These are phyloP conservation scores for Mallotus japonicus DNA, from an alignment of 441 rosid species.

Conservation along the genomic window DNA sequence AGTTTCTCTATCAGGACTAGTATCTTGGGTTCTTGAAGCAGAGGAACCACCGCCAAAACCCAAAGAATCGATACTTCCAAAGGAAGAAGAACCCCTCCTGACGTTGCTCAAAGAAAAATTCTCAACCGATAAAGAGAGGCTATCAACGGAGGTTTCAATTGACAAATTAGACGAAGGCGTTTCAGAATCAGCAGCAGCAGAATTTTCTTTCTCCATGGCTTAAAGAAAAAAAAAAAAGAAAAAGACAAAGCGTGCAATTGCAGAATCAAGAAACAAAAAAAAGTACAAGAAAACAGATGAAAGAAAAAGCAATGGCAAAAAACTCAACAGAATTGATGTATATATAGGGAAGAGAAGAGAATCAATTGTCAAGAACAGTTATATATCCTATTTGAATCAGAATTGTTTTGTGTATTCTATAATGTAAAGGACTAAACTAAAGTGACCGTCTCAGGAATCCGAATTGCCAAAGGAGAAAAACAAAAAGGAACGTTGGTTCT, in stretches of 20 bases:
- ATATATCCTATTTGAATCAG: not conserved
- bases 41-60: not conserved
- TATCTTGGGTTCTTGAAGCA: not conserved
- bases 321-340: not conserved
- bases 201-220: constrained; percentile 5
- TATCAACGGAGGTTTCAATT: not conserved
- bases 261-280: not conserved
- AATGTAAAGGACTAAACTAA: not conserved
- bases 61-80: not conserved
- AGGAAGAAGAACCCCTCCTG: not conserved
- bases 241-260: not conserved
- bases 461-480: not conserved
- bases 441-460: not conserved
- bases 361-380: not conserved
- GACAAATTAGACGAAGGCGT: not conserved
- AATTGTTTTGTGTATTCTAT: not conserved
- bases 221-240: not conserved
- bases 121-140: not conserved
- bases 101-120: not conserved
- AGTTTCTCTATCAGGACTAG: constrained; percentile 1
- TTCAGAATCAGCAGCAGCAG: not conserved
- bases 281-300: not conserved
- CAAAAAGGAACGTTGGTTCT: not conserved
- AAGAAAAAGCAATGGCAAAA: not conserved
- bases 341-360: not conserved